Base-by-base conservation (phyloP, 78 protist species). In the Dictyostelium capitatum region DNA sequence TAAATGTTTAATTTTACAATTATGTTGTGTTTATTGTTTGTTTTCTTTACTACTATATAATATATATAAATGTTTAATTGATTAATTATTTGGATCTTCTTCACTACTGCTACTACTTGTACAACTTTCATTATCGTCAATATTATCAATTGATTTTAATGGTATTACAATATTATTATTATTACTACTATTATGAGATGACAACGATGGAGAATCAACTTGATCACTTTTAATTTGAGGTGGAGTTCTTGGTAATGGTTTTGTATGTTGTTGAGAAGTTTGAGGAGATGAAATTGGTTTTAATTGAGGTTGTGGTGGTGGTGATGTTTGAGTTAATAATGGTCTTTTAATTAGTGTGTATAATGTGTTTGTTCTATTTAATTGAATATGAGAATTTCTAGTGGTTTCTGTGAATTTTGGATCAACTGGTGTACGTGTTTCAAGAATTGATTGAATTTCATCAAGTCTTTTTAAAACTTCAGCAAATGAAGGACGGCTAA, bases 391-490 rank as follows among this genome's bases (percentile, higher is more conserved):
- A 15, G 25, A 43, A 67, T 67, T 32, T 17, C 30, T 67, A 30
- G 41, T 28, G 37, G 75, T 64, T 64, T 64, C 73, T 12, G 43
- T 32, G 11, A 28, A 67, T 28, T 15, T 41, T 67, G 90, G 90
- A 28, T n/a, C 30, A 10, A 11, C 43, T 30, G 90, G 90, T 10
- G 37, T 54, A 23, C n/a, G 73, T 20, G 56, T 75, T n/a, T 59
- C 41, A 7, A 75, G 17, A 12, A 85, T 72, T 20, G n/a, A 30
- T 59, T 85, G 78, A 20, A 85, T 85, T 10, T 56, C 51, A 14
- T 85, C 92, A 17, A 90, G n/a, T 37, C 50, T 41, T 47, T 48
- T 82, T 1, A 54, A 50, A 32, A 90, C 74, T 15, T 81, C 84
- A 10, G 43, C 50, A 28, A 92, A 83, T 1, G 37, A 28, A 1